Evolutionary conservation across 192 early-diverging fungal genomes (phyloP).

Genomic region (Entrophospora sp.): DNA sequence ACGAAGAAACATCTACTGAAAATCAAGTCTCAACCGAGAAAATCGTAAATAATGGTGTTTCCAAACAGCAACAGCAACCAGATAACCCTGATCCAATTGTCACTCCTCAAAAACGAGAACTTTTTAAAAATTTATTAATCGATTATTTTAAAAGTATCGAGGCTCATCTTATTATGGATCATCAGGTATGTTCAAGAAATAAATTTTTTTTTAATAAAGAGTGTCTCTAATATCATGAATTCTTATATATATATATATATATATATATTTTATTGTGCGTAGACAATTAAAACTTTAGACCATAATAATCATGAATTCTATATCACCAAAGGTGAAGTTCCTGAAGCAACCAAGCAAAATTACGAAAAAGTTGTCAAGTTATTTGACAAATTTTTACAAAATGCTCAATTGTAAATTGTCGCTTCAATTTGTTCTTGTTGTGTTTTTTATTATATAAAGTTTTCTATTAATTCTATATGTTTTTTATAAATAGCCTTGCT

Average conservation of each 20-base stretch:
- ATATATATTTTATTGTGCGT: background rate
- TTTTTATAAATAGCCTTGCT: slow-evolving; percentile 51
- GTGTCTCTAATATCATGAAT: background rate
- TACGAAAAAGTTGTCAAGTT: slow-evolving; percentile 59
- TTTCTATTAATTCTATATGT: too few species aligned
- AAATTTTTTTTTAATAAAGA: background rate
- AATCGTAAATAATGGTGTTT: too few species aligned
- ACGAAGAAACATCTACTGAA: slow-evolving; percentile 25
- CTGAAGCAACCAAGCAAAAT: slow-evolving; percentile 68
- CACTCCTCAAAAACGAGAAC: slow-evolving; percentile 24
- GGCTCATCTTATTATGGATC: slow-evolving; percentile 56
- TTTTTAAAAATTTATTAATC: slow-evolving; percentile 41
- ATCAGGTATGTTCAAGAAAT: slow-evolving; percentile 36
- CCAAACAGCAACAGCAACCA: too few species aligned
- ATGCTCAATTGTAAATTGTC: slow-evolving; percentile 35
- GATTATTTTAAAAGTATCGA: slow-evolving; percentile 54
- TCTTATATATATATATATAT: background rate
- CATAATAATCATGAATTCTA: slow-evolving; percentile 69
- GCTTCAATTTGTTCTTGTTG: background rate
- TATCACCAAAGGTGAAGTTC: slow-evolving; percentile 71
- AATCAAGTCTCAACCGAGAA: slow-evolving; percentile 9
- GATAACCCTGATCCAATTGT: slow-evolving; percentile 30
- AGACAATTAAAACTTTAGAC: slow-evolving; percentile 64
- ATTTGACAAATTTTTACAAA: slow-evolving; percentile 58
- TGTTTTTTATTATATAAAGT: background rate